phyloP scores from a whole-genome alignment of 371 early-diverging fungal genomes.

The Syncephalis fuscata region DNA sequence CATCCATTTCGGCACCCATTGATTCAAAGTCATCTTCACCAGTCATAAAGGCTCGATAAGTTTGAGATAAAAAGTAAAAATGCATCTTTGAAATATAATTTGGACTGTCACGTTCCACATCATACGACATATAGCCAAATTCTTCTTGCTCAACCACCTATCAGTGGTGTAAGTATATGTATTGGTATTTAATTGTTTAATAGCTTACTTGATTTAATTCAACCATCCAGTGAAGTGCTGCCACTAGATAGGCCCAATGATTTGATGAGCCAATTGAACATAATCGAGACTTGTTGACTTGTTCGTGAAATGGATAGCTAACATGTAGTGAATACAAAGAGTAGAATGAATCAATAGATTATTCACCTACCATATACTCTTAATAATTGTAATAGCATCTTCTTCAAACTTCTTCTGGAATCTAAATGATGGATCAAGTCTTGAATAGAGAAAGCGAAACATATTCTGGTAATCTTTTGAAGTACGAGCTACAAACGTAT shows the following conservation, averaged over 20 bases:
- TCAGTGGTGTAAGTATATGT: too few relatives aligned
- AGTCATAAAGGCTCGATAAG: slow-evolving; percentile 3
- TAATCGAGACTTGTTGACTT: slow-evolving; percentile 70
- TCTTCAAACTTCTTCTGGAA: slow-evolving; percentile 69
- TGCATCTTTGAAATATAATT: neutral
- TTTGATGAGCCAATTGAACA: slow-evolving; percentile 69
- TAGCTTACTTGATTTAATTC: slow-evolving; percentile 42
- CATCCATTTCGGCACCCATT: neutral
- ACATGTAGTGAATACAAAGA: too few relatives aligned
- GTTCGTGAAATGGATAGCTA: slow-evolving; percentile 84
- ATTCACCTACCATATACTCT: neutral
- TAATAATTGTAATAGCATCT: slow-evolving; percentile 28
- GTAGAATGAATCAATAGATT: too few relatives aligned
- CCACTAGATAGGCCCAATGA: slow-evolving; percentile 80
- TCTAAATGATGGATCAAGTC: slow-evolving; percentile 52
- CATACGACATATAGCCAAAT: too few relatives aligned
- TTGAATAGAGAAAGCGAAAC: slow-evolving; percentile 74
- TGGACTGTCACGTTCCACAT: too few relatives aligned
- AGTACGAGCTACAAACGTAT: slow-evolving; percentile 48
- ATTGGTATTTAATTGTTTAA: too few relatives aligned
- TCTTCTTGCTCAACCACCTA: too few relatives aligned
- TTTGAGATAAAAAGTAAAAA: slow-evolving; percentile 4
- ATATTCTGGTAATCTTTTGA: slow-evolving; percentile 78
- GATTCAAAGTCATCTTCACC: slow-evolving; percentile 6
- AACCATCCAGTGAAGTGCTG: slow-evolving; percentile 80